These are phyloP conservation scores for Patellaria atrata DNA, from an alignment of 495 filamentous ascomycete species.

Conservation along the genomic window DNA sequence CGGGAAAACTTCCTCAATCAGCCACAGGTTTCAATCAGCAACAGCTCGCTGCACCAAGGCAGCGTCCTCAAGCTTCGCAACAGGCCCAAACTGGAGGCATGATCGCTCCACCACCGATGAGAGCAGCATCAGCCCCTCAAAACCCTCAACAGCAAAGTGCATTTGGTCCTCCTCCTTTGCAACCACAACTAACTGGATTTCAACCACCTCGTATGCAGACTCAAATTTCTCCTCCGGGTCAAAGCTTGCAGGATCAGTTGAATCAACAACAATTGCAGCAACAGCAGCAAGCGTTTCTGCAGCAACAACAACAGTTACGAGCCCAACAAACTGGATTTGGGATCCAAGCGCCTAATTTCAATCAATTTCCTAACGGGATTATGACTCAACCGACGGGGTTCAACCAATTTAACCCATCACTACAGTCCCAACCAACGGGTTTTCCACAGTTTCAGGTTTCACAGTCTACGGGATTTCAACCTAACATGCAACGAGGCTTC, in stretches of 20 bases:
- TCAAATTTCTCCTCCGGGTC: slow-evolving; percentile 52
- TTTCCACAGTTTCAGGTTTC: slow-evolving; percentile 29
- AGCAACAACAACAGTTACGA: no score
- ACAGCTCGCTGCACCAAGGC: slow-evolving; percentile 33
- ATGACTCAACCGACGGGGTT: slow-evolving; percentile 18
- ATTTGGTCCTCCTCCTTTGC: slow-evolving; percentile 57
- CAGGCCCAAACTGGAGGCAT: slow-evolving; percentile 47
- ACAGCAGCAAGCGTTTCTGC: background rate
- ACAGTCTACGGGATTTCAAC: slow-evolving; percentile 26
- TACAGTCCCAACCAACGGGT: slow-evolving; percentile 54
- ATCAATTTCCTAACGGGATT: slow-evolving; percentile 15
- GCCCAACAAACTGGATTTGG: slow-evolving; percentile 19
- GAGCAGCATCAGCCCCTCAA: slow-evolving; percentile 81
- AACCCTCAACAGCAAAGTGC: slow-evolving; percentile 59
- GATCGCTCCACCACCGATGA: slow-evolving; percentile 66
- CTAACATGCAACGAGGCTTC: no score
- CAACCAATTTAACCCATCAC: slow-evolving; percentile 8
- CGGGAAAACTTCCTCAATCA: slow-evolving; percentile 35
- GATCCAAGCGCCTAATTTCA: slow-evolving; percentile 13
- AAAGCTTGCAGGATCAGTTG: slow-evolving; percentile 50
- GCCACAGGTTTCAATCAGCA: slow-evolving; percentile 19
- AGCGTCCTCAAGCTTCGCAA: slow-evolving; percentile 60
- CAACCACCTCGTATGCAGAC: slow-evolving; percentile 31
- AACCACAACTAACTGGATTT: slow-evolving; percentile 75
- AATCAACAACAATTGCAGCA: slow-evolving; percentile 32